Evolutionary conservation across 305 asterid genomes (phyloP), one percentile per base, ranked within the genome.

Genomic region (Ilex paraguariensis): DNA sequence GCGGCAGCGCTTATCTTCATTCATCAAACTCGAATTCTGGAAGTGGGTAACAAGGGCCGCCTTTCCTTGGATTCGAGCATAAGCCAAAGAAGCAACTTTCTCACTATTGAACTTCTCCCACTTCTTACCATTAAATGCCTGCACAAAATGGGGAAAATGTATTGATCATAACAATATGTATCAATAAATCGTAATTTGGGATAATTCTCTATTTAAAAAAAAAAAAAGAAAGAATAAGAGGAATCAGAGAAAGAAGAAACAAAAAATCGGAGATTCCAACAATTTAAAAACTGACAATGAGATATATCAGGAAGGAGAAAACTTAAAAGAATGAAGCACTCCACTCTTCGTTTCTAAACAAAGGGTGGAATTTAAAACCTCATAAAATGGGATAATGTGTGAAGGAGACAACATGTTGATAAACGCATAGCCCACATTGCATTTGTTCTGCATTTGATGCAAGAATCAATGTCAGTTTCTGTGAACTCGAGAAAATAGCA

Each of bases 41-140:
- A 88, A 88, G 71, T 86, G 96, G 39, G 88, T 71, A 56, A 86
- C 68, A 6, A 88, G 87, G 75, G 96, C 88, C 0, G 79, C 53
- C 67, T 79, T 84, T 31, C 96, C 95, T 72, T 88, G 95, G 54
- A 88, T 88, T 55, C 96, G 75, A 73, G 93, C 96, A 61, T 81
- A 88, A 3, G 96, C 96, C 76, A 88, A 68, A 40, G 82, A 80
- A 56, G 95, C 87, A 39, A 88, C 82, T 72, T 88, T 88, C 66
- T 84, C 96, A 15, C 96, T 88, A 65, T 88, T 87, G 66, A 88
- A 88, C 71, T 84, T 88, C 70, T 86, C 95, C 95, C 96, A 88
- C 63, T 72, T 84, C 76, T 75, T 82, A 50, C 95, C 96, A 56
- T 82, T 68, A 74, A 88, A 79, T 63, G 77, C 82, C 96, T 88